Percentiles rank a stretch among this genome's conserved stretches.
phyloP scores from a whole-genome alignment of 2,329 filamentous ascomycete species.

The Eutypella sp. region DNA sequence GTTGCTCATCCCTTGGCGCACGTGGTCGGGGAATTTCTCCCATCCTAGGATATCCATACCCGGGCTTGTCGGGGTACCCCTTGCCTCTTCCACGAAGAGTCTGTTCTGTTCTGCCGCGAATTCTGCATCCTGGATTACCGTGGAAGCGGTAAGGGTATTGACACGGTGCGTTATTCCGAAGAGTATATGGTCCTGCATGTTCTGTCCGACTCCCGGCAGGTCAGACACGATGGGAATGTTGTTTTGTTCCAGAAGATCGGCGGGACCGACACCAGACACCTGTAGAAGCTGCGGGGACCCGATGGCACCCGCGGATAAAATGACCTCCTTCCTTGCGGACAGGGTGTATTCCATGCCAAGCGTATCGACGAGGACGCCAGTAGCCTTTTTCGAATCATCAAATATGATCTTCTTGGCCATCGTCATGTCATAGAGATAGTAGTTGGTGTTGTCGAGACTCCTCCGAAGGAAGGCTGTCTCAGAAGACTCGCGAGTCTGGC shows the following conservation, averaged over 20 bases:
- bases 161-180: constrained; percentile 29
- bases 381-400: constrained; percentile 26
- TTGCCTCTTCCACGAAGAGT: constrained; percentile 20
- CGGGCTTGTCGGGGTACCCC: constrained; percentile 21
- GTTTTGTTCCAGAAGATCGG: constrained; percentile 25
- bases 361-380: constrained; percentile 16
- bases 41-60: constrained; percentile 22
- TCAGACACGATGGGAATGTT: constrained; percentile 47
- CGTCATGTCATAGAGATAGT: constrained; percentile 33
- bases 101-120: constrained; percentile 16
- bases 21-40: constrained; percentile 27
- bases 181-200: constrained; percentile 49
- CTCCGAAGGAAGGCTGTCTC: constrained; percentile 31
- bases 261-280: constrained; percentile 34
- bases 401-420: constrained; percentile 42
- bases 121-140: constrained; percentile 17
- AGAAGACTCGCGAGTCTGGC: constrained; percentile 27
- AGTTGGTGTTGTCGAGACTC: constrained; percentile 17
- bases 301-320: constrained; percentile 33
- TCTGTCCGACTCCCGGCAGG: constrained; percentile 56
- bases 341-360: constrained; percentile 13
- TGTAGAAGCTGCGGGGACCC: constrained; percentile 35
- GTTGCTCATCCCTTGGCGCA: constrained; percentile 13
- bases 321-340: constrained; percentile 30
- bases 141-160: constrained; percentile 26